Conservation (phyloP, 139 green algal species). For the Tetraselmis striata region DNA sequence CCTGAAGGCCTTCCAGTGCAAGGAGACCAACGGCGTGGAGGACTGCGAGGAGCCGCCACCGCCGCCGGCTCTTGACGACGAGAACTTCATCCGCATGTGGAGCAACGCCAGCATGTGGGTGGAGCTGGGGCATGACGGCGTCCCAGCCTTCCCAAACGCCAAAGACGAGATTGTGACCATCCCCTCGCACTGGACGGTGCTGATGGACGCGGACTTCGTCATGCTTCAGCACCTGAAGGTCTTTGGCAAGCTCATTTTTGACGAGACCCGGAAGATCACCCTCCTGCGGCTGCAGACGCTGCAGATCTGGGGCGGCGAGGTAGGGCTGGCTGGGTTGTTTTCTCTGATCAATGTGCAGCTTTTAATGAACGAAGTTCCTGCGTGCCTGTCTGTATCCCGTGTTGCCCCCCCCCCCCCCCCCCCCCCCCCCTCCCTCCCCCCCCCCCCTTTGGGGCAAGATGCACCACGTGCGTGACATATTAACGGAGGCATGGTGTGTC, state of each 20-base stretch:
- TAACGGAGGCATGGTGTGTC: too few species aligned
- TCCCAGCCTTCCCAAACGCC: not conserved
- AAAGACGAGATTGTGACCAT: slow-evolving; percentile 2
- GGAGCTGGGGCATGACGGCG: not conserved
- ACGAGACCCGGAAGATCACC: not conserved
- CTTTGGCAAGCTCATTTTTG: slow-evolving; percentile 4
- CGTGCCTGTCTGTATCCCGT: too few species aligned
- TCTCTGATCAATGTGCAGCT: too few species aligned
- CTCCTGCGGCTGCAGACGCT: not conserved
- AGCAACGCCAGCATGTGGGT: slow-evolving; percentile 7
- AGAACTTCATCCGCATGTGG: slow-evolving; percentile 12
- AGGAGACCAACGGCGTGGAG: not conserved
- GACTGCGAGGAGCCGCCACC: not conserved
- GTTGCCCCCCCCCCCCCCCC: too few species aligned
- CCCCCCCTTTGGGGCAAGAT: too few species aligned
- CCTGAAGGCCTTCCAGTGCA: not conserved
- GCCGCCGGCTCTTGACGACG: not conserved
- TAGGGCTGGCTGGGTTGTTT: too few species aligned
- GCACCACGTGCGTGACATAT: too few species aligned
- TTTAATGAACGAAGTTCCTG: too few species aligned
- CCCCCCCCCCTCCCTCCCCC: too few species aligned
- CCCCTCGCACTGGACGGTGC: not conserved
- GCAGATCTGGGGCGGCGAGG: not conserved
- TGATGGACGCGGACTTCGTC: slow-evolving; percentile 4
- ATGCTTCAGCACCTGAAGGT: not conserved